Conservation (phyloP, 208 protist genomes). For the Trypanosoma melophagium region DNA sequence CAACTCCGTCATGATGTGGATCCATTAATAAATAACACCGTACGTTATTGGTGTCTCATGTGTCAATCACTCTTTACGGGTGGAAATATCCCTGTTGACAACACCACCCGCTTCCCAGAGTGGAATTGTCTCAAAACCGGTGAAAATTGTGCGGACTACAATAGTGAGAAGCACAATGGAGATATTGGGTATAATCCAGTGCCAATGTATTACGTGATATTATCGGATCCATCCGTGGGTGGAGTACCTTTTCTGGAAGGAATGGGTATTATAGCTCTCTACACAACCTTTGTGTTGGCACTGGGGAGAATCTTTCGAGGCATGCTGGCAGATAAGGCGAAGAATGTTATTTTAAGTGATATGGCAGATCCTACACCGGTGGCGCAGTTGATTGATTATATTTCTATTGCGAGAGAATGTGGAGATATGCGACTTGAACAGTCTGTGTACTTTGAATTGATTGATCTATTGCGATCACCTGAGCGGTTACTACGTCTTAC, state of each 20-base stretch:
- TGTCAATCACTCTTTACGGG: slow-evolving; percentile 68
- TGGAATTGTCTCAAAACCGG: slow-evolving; percentile 46
- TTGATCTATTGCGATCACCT: slow-evolving; percentile 72
- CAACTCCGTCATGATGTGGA: slow-evolving; percentile 45
- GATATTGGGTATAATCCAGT: slow-evolving; percentile 2
- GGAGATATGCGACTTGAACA: slow-evolving; percentile 75
- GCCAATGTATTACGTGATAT: slow-evolving; percentile 54
- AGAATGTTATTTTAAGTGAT: slow-evolving; percentile 43
- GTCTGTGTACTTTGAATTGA: slow-evolving; percentile 69
- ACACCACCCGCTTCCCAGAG: slow-evolving; percentile 40
- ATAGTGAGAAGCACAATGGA: slow-evolving; percentile 43
- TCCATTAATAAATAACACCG: slow-evolving; percentile 25
- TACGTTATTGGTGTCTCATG: slow-evolving; percentile 69
- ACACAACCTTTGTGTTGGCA: slow-evolving; percentile 85
- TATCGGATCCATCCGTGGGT: slow-evolving; percentile 54
- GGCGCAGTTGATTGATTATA: slow-evolving; percentile 57
- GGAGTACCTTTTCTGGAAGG: slow-evolving; percentile 58
- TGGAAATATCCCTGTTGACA: slow-evolving; percentile 50
- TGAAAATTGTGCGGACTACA: slow-evolving; percentile 36
- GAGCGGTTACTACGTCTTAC: slow-evolving; percentile 63
- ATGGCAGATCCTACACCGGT: slow-evolving; percentile 62
- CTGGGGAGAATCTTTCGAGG: slow-evolving; percentile 64
- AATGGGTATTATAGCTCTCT: slow-evolving; percentile 76
- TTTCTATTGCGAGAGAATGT: slow-evolving; percentile 49
- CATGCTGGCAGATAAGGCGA: slow-evolving; percentile 50